Base-by-base conservation (phyloP, 1,284 basidiomycete genomes). In the Marasmius tenuissimus region DNA sequence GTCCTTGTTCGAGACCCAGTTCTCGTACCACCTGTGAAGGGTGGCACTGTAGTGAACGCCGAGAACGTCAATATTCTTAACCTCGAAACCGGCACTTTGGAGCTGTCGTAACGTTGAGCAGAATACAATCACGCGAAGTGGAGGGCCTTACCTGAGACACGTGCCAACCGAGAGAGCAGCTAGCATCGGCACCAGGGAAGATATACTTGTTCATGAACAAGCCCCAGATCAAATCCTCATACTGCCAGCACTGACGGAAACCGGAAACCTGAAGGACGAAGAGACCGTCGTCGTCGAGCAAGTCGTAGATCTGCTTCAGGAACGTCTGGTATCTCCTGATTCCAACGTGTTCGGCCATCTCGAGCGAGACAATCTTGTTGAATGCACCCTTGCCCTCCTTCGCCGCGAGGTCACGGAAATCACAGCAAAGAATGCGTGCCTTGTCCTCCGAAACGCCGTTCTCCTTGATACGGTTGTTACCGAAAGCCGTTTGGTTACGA, bases 321-420 rank as follows among this genome's bases (percentile, higher is more conserved):
- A 97, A 99, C 49, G 89, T 77, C 53, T 85, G 85, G 76, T 99
- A 99, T 64, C 95, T 92, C 68, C 94, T 89, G 73, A 99, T 89
- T 62, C 97, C 97, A 65, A 99, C 97, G 72, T 98, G 96, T 87
- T 99, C 97, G 40, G 97, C 97, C 97, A 99, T 99, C 78, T 99
- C 97, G 69, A 99, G 85, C 69, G 89, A 91, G 57, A 97, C 94
- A 65, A 99, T 99, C 83, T 99, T 99, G 73, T 87, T 92, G 75
- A 92, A 99, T 61, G 87, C 86, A 60, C 89, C 92, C 61, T 86
- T 84, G 33, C 87, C 85, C 52, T 86, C 85, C 67, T 98, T 93
- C 63, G 86, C 85, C 42, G 95, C 95, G 67, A 98, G 93, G 63
- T 98, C 94, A 42, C 97, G 87, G 78, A 94, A 98, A 77, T 99